Evolutionary conservation across 306 rosid genomes (phyloP), one percentile per base, ranked within the genome.

Genomic region (Dalbergia oliveri): DNA sequence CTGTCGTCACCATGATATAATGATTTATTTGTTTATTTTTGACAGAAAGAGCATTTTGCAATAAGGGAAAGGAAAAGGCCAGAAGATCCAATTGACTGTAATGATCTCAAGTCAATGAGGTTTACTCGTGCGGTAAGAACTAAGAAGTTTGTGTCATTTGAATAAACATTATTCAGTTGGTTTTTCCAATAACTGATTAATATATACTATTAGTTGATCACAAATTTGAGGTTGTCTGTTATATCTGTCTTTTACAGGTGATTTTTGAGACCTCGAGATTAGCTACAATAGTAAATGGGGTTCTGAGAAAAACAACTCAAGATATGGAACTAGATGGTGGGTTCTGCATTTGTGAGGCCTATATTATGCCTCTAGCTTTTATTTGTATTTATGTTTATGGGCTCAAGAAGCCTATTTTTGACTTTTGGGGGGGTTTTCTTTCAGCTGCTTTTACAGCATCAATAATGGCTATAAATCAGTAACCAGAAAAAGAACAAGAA

Each of bases 221-320:
- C 16, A 33, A 51, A 23, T 66, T 66, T 81, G 61, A 44, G 43
- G 37, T 69, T 57, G 47, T 78, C 33, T 71, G 41, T 56, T 69
- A 56, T 74, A 12, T 73, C 4, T 51, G 11, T 35, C 19, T 45
- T 31, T 45, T 83, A 86, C 89, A 96, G 99, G 98, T 93, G 57
- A 93, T 96, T 57, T 90, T 91, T 85, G 99, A 96, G 93, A 96
- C 98, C 86, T 96, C 99, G 59, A 96, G 99, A 81, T 79, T 96
- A 84, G 99, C 99, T 33, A 96, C 99, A 18, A 93, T 96, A 82
- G 99, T 96, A 11, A 96, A 96, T 73, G 99, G 99, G 67, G 99
- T 96, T n/a, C 76, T 96, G 37, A 90, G 99, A 79, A 96, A 96
- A 84, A 93, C 99, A 77, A 89, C 97, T 8, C 84, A 90, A 23